A percentile compares a stretch with the other conserved stretches of the same genome.
Conservation (phyloP, 169 alveolate species). For the Theileria equi region DNA sequence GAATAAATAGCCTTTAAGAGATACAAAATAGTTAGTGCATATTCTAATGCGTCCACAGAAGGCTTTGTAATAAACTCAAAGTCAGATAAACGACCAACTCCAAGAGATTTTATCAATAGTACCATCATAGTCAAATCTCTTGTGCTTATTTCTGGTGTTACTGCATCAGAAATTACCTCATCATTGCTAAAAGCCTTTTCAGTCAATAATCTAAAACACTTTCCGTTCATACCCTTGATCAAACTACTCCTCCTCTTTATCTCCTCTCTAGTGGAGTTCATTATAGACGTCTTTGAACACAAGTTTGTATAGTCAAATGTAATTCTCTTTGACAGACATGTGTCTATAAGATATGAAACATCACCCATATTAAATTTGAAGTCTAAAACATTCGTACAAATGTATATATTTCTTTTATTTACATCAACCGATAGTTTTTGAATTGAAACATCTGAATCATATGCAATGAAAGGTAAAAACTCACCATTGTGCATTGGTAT, state of each 20-base stretch:
- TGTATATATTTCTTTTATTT: conserved; percentile 27
- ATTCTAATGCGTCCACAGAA: conserved; percentile 38
- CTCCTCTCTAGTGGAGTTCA: conserved; percentile 56
- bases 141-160: conserved; percentile 54
- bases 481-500: conserved; percentile 2
- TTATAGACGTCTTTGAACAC: conserved; percentile 26
- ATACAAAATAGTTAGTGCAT: conserved; percentile 46
- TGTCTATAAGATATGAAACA: conserved; percentile 48
- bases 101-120: conserved; percentile 47
- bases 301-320: conserved; percentile 42
- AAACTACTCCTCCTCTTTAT: conserved; percentile 35
- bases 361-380: conserved; percentile 29
- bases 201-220: conserved; percentile 42
- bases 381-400: conserved; percentile 34
- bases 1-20: conserved; percentile 51
- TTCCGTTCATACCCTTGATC: conserved; percentile 23
- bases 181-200: conserved; percentile 25
- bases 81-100: conserved; percentile 27
- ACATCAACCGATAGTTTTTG: background rate
- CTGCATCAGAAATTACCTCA: conserved; percentile 30
- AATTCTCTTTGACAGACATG: conserved; percentile 37
- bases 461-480: no score
- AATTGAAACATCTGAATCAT: background rate
- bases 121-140: conserved; percentile 43
- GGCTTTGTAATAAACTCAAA: conserved; percentile 62